Evolutionary conservation across 1,284 basidiomycete genomes (phyloP).

Genomic region (Apiotrichum porosum): DNA sequence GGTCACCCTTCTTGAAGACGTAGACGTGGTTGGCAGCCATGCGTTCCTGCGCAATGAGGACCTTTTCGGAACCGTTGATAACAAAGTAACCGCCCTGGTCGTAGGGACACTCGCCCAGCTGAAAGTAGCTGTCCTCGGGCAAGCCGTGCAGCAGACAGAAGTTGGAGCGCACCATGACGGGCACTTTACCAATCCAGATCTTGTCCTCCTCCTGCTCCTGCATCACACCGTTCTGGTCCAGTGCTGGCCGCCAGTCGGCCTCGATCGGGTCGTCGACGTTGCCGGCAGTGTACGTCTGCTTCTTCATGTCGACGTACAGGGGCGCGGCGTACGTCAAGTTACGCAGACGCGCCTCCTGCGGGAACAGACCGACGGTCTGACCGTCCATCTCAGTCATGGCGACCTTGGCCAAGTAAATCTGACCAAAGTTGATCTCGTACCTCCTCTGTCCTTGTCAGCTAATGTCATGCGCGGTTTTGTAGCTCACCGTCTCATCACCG

Average conservation of each 20-base stretch:
- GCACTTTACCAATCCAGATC: conserved; percentile 97
- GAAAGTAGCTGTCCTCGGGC: conserved; percentile 74
- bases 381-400: conserved; percentile 96
- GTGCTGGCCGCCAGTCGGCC: conserved; percentile 65
- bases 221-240: conserved; percentile 61
- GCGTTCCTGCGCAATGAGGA: conserved; percentile 96
- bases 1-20: conserved; percentile 96
- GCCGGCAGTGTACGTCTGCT: conserved; percentile 71
- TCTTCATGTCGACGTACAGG: conserved; percentile 92
- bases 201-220: conserved; percentile 65
- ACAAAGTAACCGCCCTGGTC: conserved; percentile 98
- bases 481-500: conserved; percentile 63
- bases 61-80: conserved; percentile 99
- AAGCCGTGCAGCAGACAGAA: conserved; percentile 88
- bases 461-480: conserved; percentile 47
- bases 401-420: conserved; percentile 93
- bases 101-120: conserved; percentile 95
- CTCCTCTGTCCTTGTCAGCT: too few relatives aligned
- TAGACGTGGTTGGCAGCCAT: conserved; percentile 99
- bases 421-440: conserved; percentile 95
- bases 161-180: conserved; percentile 93
- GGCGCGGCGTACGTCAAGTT: conserved; percentile 80
- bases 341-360: conserved; percentile 92
- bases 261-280: conserved; percentile 69
- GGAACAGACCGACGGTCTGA: conserved; percentile 85